phyloP scores from a whole-genome alignment of 2,329 filamentous ascomycete genomes.

The Trichophyton simii region DNA sequence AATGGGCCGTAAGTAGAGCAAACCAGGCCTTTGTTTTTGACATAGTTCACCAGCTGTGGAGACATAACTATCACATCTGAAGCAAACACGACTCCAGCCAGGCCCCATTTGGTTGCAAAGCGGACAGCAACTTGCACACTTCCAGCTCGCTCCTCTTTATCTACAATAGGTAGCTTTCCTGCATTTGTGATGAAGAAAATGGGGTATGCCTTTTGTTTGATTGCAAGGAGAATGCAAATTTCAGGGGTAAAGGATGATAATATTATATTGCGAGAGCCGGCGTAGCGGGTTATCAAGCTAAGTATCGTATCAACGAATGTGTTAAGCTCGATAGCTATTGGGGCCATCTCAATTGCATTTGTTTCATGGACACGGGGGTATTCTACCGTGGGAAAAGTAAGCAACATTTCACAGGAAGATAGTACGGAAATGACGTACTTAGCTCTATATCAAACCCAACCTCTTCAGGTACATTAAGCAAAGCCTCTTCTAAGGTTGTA shows the following conservation, averaged over 20 bases:
- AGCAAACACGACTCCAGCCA: constrained; percentile 27
- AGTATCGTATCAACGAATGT: constrained; percentile 29
- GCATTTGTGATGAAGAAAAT: constrained; percentile 21
- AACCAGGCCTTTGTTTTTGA: constrained; percentile 23
- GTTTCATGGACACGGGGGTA: constrained; percentile 32
- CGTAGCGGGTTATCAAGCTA: constrained; percentile 18
- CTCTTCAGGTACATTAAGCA: constrained; percentile 23
- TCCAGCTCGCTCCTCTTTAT: constrained; percentile 22
- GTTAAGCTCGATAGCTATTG: constrained; percentile 29
- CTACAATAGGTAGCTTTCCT: constrained; percentile 17
- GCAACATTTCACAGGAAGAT: not conserved
- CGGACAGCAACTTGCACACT: constrained; percentile 27
- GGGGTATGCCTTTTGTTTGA: constrained; percentile 17
- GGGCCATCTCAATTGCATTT: constrained; percentile 22
- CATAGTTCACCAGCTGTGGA: constrained; percentile 25
- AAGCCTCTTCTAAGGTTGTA: constrained; percentile 28
- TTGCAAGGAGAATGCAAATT: constrained; percentile 18
- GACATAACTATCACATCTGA: constrained; percentile 27
- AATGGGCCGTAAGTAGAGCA: constrained; percentile 26
- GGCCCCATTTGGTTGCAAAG: constrained; percentile 29
- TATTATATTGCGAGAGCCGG: constrained; percentile 22
- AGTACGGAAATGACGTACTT: constrained; percentile 19
- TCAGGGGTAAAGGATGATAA: constrained; percentile 21
- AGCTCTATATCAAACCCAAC: constrained; percentile 33
- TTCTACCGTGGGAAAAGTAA: constrained; percentile 18